Base-by-base conservation (phyloP, 805 yeast species). In the Spathaspora girioi region DNA sequence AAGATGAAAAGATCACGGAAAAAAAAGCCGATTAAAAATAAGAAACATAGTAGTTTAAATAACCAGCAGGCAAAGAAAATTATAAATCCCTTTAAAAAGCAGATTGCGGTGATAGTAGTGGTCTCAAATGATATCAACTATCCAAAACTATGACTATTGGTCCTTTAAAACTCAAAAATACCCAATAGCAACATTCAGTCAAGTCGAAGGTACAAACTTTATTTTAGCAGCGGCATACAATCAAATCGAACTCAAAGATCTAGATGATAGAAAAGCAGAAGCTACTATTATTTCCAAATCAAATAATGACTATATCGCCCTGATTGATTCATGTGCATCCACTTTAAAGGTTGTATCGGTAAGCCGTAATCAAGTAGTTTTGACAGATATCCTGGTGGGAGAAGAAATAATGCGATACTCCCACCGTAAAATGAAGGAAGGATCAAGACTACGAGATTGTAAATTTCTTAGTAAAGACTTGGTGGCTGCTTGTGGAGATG, bases 401-500 rank as follows among this genome's bases (percentile, higher is more conserved):
- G 40, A 35, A 11, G 40, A 6, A 11, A 35, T n/a, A 6, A 35
- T 35, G 17, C 40, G 40, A 15, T 35, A n/a, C 8, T 32, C 38
- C 5, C 18, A 15, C 4, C 9, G 14, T 14, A 35, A 35, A 35
- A 4, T 11, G 14, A 35, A 15, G 4, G 14, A 3, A 14, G 40
- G 40, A n/a, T n/a, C n/a, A n/a, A 35, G 14, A 35, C 15, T 35
- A 35, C 15, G 40, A 15, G 40, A 35, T 40, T 55, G 62, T 38
- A 55, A 57, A 46, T 50, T 63, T 18, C 40, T 67, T 35, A 58
- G 56, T 40, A 53, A 57, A 20, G 49, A 57, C 17, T 38, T 67
- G 48, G 42, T 63, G 17, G 64, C 58, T 0, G 47, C 62, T 17
- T 67, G 69, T 49, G 73, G 73, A 1, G 53, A 56, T 15, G 62